Base-by-base conservation (phyloP, 2,329 filamentous ascomycete genomes). In the Cercospora canescens region DNA sequence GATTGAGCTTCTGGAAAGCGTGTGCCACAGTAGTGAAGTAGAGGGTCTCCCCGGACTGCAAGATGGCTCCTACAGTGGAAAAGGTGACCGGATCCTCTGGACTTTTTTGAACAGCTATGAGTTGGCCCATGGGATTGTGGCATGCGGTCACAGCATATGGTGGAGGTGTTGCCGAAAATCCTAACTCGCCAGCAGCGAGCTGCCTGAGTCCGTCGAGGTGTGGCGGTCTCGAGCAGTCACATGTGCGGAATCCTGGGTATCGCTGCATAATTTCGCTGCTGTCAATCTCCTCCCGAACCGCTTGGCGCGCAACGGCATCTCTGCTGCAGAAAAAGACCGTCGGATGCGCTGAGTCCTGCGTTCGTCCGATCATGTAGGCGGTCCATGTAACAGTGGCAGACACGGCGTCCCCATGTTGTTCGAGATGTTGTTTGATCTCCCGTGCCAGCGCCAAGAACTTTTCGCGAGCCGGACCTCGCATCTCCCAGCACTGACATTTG, bases 301-400 rank as follows among this genome's bases (percentile, higher is more conserved):
- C 21, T 28, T 37, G 24, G 4, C 62, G 62, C 30, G 62, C 62
- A 14, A 16, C 6, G 5, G 45, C 16, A 24, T 64, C 34, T 26
- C 55, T 64, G 45, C 62, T 64, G 62, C 62, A 64, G 16, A 64
- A 64, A 45, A 64, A 64, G 11, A 64, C 56, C 2, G 56, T 45
- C 1, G 62, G 62, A 45, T n/a, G 48, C 11, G 62, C 62, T 14
- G 55, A 54, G 14, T 64, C 39, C 30, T 41, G 57, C n/a, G 32
- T 12, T 48, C 56, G 28, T 11, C 62, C 62, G 3, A 64, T 32
- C 62, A 64, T 64, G 21, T 64, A 64, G 26, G 62, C 62, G 14
- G 62, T 48, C 62, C 62, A 64, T 3, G 50, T 60, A 28, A 64
- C 56, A 6, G 62, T 64, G 2, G 62, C 56, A 9, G 56, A 52